Evolutionary conservation across 768 basidiomycete genomes (phyloP).

Genomic region (Phanerodontia chrysosporium): DNA sequence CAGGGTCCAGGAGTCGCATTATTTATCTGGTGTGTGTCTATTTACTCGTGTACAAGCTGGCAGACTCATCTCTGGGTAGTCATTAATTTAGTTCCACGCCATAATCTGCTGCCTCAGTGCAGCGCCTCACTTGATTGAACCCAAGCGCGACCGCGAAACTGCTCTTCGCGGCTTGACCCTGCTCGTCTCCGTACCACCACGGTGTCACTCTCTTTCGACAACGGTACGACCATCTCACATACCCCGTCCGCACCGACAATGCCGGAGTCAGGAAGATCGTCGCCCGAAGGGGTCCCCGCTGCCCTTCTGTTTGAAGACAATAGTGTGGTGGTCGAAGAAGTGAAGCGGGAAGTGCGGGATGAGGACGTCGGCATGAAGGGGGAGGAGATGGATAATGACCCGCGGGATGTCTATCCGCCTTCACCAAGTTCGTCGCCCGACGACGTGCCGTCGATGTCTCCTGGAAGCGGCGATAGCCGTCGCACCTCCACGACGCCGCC

Average conservation of each 20-base stretch:
- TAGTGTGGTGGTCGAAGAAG: constrained; percentile 12
- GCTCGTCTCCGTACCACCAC: background rate
- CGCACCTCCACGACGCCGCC: constrained; percentile 32
- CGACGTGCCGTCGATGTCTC: constrained; percentile 13
- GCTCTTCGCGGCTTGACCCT: constrained; percentile 1
- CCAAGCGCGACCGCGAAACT: background rate
- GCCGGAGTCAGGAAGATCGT: background rate
- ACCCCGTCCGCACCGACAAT: background rate
- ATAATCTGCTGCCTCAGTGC: constrained; percentile 7
- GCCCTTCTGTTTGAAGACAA: constrained; percentile 11
- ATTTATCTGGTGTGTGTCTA: constrained; percentile 1
- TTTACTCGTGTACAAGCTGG: background rate
- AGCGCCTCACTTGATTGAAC: constrained; percentile 8
- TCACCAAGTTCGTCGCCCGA: constrained; percentile 20
- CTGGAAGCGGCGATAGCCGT: constrained; percentile 28
- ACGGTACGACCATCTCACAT: background rate
- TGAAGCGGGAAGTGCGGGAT: background rate
- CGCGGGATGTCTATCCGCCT: background rate
- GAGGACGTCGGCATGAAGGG: constrained; percentile 1
- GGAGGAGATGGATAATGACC: constrained; percentile 11
- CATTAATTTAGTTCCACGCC: constrained; percentile 6
- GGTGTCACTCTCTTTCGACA: background rate
- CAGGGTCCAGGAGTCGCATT: background rate
- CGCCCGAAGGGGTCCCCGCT: background rate
- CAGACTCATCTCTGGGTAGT: background rate